These are phyloP conservation scores for Colletotrichum filicis DNA, from an alignment of 2,329 filamentous ascomycete genomes.

Conservation along the genomic window DNA sequence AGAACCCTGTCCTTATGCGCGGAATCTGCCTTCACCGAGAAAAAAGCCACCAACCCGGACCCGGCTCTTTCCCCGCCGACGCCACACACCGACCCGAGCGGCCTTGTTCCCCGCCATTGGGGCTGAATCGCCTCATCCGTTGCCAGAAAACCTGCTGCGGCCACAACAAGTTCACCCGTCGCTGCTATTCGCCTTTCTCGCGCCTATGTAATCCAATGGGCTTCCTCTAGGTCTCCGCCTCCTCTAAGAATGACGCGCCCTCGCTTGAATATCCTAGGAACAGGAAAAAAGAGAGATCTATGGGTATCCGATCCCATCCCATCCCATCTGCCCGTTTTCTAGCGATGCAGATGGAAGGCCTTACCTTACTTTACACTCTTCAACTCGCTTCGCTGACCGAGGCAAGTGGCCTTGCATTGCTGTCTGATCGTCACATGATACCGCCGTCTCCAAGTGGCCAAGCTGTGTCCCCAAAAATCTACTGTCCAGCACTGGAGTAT, in stretches of 20 bases:
- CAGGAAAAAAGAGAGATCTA: background rate
- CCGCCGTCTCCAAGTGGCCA: slow-evolving; percentile 1
- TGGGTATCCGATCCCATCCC: too few species aligned
- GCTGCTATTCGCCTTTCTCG: background rate
- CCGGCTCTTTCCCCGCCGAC: background rate
- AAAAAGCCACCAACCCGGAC: slow-evolving; percentile 6
- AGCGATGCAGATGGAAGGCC: background rate
- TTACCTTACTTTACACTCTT: background rate
- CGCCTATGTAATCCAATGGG: background rate
- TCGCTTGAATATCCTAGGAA: background rate
- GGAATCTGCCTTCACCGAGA: background rate
- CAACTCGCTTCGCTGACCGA: background rate
- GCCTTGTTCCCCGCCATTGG: slow-evolving; percentile 12
- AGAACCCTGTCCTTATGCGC: background rate
- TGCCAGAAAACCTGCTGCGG: slow-evolving; percentile 29
- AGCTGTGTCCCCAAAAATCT: background rate
- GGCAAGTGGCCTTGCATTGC: background rate
- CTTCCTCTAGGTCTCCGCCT: background rate
- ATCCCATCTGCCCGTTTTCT: background rate
- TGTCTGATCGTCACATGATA: slow-evolving; percentile 28
- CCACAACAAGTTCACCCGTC: background rate
- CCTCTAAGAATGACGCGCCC: background rate
- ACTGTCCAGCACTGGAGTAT: background rate
- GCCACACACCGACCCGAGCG: background rate
- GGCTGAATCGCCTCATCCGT: slow-evolving; percentile 30